These are phyloP conservation scores for Penicillium paradoxum DNA, from an alignment of 495 filamentous ascomycete genomes.

Conservation along the genomic window DNA sequence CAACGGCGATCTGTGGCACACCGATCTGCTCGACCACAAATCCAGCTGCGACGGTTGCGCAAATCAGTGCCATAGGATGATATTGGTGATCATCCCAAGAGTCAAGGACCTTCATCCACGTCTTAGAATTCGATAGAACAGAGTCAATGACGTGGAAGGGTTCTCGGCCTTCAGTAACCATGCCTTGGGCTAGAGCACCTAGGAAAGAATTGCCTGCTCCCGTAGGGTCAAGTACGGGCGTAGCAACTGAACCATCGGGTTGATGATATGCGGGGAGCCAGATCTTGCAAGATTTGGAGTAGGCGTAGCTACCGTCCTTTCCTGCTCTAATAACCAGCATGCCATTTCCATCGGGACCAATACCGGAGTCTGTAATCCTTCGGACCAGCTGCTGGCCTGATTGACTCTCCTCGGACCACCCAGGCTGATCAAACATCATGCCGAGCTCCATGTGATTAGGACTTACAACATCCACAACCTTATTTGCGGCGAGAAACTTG, in stretches of 20 bases:
- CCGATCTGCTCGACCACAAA: conserved; percentile 95
- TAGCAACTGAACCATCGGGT: conserved; percentile 24
- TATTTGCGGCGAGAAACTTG: conserved; percentile 63
- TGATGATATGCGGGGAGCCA: conserved; percentile 57
- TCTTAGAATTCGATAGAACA: conserved; percentile 26
- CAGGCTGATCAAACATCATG: conserved; percentile 64
- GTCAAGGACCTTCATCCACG: conserved; percentile 28
- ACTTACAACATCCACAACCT: conserved; percentile 76
- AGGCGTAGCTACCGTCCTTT: conserved; percentile 55
- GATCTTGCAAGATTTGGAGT: conserved; percentile 30
- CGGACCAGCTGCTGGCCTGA: conserved; percentile 49
- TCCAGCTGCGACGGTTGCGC: conserved; percentile 81
- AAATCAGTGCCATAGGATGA: conserved; percentile 65
- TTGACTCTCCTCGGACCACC: conserved; percentile 44
- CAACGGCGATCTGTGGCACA: conserved; percentile 56
- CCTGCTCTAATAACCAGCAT: conserved; percentile 52
- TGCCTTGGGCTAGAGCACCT: conserved; percentile 71
- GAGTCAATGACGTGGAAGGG: conserved; percentile 33
- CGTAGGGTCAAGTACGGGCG: conserved; percentile 79
- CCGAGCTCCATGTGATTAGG: conserved; percentile 86
- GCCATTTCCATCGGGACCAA: conserved; percentile 42
- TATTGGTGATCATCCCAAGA: conserved; percentile 31
- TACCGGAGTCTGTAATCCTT: conserved; percentile 52
- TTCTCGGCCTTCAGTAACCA: conserved; percentile 53
- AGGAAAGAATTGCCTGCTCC: conserved; percentile 95